Evolutionary conservation across 805 yeast genomes (phyloP), one percentile per base, ranked within the genome.

Genomic region (Yueomyces sinensis): DNA sequence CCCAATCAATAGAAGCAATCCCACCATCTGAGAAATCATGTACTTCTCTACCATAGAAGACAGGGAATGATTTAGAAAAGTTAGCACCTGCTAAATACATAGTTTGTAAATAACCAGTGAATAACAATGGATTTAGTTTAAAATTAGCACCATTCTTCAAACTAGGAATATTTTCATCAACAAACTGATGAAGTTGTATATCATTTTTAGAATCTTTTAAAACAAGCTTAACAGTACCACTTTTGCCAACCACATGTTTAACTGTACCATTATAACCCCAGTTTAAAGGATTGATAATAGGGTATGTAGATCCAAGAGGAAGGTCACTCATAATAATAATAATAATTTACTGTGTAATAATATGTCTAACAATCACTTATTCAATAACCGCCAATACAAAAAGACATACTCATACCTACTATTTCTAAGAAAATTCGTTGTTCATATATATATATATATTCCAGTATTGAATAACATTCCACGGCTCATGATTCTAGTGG

Each of bases 71-170:
- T 29, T 59, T 57, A 14, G 70, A 61, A 38, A 68, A 67, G 36
- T 66, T 65, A 25, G 72, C 69, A 17, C 63, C 56, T 1, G 77
- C 70, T 31, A 86, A 73, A 46, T 72, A 75, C 48, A 78, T 49
- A 2, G 95, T 83, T 54, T 86, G 95, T 22, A 82, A 56, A 37
- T 77, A 67, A 15, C 94, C 94, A 39, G 74, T 74, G 54, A 72
- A 72, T 24, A 79, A 53, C 3, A 68, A 54, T 4, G 89, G 89
- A 40, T 72, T 69, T 50, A 77, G 59, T 53, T 70, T 57, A 44
- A 77, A 66, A 45, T 63, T 63, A 23, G 72, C 47, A 4, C 66
- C 65, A 32, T 68, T 49, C 27, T 52, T 50, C 37, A 76, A 62
- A 13, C 61, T 70, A 1, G 76, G 73, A 3, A 66, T 54, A 27